phyloP scores from a whole-genome alignment of 192 early-diverging fungal species.

The Backusella tarrabulga region DNA sequence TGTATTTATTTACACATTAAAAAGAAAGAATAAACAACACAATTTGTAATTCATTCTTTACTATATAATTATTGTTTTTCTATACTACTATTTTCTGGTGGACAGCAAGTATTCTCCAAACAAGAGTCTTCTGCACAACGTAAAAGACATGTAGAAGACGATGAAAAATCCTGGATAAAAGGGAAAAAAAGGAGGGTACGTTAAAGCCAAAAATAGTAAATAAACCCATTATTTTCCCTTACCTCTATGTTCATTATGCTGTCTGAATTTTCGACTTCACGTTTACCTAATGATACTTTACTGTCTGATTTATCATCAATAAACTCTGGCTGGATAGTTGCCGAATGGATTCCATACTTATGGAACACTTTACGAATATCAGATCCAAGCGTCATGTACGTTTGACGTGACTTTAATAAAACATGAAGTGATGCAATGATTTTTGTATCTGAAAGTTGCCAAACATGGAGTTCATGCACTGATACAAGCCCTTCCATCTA shows the following conservation, averaged over 20 bases:
- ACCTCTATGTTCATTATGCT: not conserved
- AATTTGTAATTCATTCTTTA: not conserved
- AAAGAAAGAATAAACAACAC: not conserved
- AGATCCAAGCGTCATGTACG: constrained; percentile 73
- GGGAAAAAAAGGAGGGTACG: not conserved
- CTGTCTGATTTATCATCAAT: constrained; percentile 29
- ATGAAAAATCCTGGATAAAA: not conserved
- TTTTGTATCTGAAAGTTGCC: constrained; percentile 86
- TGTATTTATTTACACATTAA: constrained; percentile 6
- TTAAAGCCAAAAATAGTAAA: not conserved
- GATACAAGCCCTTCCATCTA: constrained; percentile 63
- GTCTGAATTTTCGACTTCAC: not conserved
- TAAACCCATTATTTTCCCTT: not conserved
- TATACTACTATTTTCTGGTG: not conserved
- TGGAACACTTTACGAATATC: constrained; percentile 77
- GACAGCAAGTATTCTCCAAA: constrained; percentile 39
- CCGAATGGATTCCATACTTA: constrained; percentile 78
- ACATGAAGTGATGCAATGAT: constrained; percentile 85
- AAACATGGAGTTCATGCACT: constrained; percentile 92
- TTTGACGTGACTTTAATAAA: constrained; percentile 51
- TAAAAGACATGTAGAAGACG: constrained; percentile 25
- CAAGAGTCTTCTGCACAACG: constrained; percentile 36
- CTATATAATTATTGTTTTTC: not conserved
- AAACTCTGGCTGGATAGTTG: constrained; percentile 93
- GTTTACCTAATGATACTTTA: not conserved